Evolutionary conservation across 2,329 filamentous ascomycete genomes (phyloP), one percentile per base, ranked within the genome.

Genomic region (Cadophora sp.): DNA sequence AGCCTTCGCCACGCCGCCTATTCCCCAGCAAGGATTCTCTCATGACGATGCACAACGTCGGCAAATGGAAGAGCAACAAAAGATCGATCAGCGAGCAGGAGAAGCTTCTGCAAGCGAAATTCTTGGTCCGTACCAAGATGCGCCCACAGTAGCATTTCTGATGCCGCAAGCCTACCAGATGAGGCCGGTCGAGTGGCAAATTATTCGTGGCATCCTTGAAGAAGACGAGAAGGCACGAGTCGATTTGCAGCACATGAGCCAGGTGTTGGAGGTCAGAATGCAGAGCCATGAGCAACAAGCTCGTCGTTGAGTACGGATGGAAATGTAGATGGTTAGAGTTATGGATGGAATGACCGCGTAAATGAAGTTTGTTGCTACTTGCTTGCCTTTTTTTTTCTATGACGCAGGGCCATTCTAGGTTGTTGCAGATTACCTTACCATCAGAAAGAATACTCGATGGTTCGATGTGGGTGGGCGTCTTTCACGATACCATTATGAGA

Each of bases 101-200:
- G 82, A 89, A 73, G 80, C 81, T 2, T 82, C 86, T 19, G 91
- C 91, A 0, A 80, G 83, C 1, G 85, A 90, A 68, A 86, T 92
- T 1, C 83, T 93, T 0, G 91, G 91, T 0, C 69, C 72, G 1
- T 82, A 91, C 55, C 86, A 90, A 14, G 83, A 82, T 26, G 86
- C 87, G 19, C 87, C 90, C 0, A 91, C 90, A 0, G 88, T 92
- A 9, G 84, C 87, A 27, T 91, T 93, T 73, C 81, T 94, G 4
- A 82, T 93, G 55, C 87, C 89, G 5, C 89, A 92, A 71, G 90
- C 90, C 0, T 87, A 85, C 24, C 85, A 86, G 61, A 92, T 92
- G 83, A 85, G 89, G 56, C 83, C 87, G n/a, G 81, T 86, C 19
- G 92, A 97, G 76, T 91, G 96, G 86, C 84, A 87, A 65, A 87